phyloP scores from a whole-genome alignment of 108 stramenopile genomes.

The Parietichytrium sp. region DNA sequence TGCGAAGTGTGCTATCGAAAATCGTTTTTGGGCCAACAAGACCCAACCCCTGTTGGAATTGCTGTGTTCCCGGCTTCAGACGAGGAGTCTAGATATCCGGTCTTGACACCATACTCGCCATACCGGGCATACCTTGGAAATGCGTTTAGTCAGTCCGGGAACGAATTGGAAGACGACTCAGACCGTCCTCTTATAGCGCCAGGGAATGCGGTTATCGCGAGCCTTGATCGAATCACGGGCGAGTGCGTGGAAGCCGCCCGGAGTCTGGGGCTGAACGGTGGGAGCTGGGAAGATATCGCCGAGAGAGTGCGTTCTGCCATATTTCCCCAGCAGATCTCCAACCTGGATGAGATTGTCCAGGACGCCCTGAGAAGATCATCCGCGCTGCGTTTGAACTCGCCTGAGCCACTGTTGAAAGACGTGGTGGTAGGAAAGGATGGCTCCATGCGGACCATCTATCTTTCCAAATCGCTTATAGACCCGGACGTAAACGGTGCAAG shows the following conservation, averaged over 20 bases:
- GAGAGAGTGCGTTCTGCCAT: not conserved
- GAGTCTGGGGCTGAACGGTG: not conserved
- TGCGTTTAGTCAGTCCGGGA: not conserved
- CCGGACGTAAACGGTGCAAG: not conserved
- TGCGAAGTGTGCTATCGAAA: conserved; percentile 16
- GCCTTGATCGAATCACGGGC: not conserved
- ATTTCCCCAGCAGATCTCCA: not conserved
- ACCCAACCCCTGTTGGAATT: not conserved
- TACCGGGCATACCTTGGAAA: not conserved
- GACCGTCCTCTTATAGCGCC: not conserved
- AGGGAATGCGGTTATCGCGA: not conserved
- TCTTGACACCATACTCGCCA: not conserved
- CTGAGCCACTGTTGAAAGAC: not conserved
- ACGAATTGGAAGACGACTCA: not conserved
- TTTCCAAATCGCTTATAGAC: conserved; percentile 14
- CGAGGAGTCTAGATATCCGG: not conserved
- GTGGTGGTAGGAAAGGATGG: not conserved
- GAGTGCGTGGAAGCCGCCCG: not conserved
- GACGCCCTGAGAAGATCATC: not conserved
- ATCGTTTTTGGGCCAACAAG: not conserved
- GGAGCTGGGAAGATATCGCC: conserved; percentile 8
- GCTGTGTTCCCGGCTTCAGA: not conserved
- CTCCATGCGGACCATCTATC: not conserved
- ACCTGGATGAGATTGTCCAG: not conserved
- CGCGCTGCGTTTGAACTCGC: not conserved